Evolutionary conservation across 2,329 filamentous ascomycete species (phyloP).

Genomic region (Alternaria arborescens): DNA sequence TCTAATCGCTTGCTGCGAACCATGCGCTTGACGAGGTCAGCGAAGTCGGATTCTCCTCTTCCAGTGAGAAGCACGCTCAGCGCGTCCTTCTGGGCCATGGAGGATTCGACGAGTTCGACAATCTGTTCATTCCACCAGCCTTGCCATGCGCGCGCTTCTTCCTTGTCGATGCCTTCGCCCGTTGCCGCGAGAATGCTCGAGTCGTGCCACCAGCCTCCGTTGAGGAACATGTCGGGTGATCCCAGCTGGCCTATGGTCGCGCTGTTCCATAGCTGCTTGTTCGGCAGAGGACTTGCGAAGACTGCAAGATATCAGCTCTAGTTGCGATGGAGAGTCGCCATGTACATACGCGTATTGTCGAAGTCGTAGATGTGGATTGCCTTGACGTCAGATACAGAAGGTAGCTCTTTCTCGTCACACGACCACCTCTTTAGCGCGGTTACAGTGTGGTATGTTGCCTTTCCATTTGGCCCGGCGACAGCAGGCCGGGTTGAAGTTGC

Average conservation of each 20-base stretch:
- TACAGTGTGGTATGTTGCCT: conserved; percentile 61
- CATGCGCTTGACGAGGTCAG: conserved; percentile 83
- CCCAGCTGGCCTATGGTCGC: conserved; percentile 79
- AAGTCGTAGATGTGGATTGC: conserved; percentile 95
- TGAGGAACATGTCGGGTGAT: conserved; percentile 76
- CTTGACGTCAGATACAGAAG: conserved; percentile 75
- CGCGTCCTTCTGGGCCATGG: conserved; percentile 83
- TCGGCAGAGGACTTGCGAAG: conserved; percentile 90
- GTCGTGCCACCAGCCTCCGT: conserved; percentile 98
- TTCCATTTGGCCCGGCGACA: conserved; percentile 39
- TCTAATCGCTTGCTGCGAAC: conserved; percentile 77
- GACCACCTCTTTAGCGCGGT: conserved; percentile 88
- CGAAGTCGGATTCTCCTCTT: conserved; percentile 78
- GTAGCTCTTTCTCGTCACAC: conserved; percentile 74
- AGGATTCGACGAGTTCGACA: conserved; percentile 78
- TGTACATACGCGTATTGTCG: conserved; percentile 83
- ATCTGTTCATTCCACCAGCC: conserved; percentile 98
- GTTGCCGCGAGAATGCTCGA: conserved; percentile 84
- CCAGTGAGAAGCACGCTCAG: conserved; percentile 89
- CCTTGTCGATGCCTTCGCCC: conserved; percentile 80
- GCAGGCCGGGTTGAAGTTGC: conserved; percentile 42
- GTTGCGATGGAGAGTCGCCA: conserved; percentile 4
- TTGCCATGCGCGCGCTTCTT: conserved; percentile 84
- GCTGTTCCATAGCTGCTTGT: conserved; percentile 84
- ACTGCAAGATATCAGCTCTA: conserved; percentile 60